These are phyloP conservation scores for Suaeda aralocaspica DNA, from an alignment of 148 eudicot genomes.

Conservation along the genomic window DNA sequence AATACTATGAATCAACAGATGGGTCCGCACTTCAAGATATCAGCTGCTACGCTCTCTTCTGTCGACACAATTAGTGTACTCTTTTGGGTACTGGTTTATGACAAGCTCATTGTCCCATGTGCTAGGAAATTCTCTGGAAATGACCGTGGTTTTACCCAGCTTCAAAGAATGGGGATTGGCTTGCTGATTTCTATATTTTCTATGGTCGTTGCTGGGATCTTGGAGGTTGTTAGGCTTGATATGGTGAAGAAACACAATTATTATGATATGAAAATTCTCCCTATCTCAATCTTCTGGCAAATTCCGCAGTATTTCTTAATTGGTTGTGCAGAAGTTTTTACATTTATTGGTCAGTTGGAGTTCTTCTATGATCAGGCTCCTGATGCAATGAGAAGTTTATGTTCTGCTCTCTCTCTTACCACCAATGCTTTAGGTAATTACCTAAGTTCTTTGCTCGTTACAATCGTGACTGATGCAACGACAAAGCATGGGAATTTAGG, in stretches of 20 bases:
- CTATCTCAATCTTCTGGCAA: slow-evolving; percentile 67
- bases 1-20: slow-evolving; percentile 57
- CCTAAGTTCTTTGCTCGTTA: slow-evolving; percentile 45
- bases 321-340: slow-evolving; percentile 65
- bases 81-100: slow-evolving; percentile 55
- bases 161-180: slow-evolving; percentile 60
- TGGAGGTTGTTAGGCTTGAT: slow-evolving; percentile 48
- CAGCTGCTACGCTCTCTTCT: slow-evolving; percentile 55
- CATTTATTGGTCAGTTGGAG: slow-evolving; percentile 53
- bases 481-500: slow-evolving; percentile 49
- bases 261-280: slow-evolving; percentile 34
- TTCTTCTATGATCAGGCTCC: slow-evolving; percentile 76
- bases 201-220: slow-evolving; percentile 44
- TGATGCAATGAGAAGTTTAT: slow-evolving; percentile 65
- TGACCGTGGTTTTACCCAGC: slow-evolving; percentile 47
- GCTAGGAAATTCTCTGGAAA: slow-evolving; percentile 43
- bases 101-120: slow-evolving; percentile 32
- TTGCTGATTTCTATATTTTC: slow-evolving; percentile 41
- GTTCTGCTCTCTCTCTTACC: slow-evolving; percentile 55
- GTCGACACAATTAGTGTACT: slow-evolving; percentile 60
- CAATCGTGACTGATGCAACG: slow-evolving; percentile 39
- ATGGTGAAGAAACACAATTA: slow-evolving; percentile 36
- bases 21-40: slow-evolving; percentile 45
- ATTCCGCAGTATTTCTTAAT: slow-evolving; percentile 57
- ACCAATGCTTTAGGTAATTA: slow-evolving; percentile 50